A percentile compares a stretch with the other conserved stretches of the same genome.
Conservation (phyloP, 1,284 basidiomycete genomes). For the Moesziomyces globuligerus region DNA sequence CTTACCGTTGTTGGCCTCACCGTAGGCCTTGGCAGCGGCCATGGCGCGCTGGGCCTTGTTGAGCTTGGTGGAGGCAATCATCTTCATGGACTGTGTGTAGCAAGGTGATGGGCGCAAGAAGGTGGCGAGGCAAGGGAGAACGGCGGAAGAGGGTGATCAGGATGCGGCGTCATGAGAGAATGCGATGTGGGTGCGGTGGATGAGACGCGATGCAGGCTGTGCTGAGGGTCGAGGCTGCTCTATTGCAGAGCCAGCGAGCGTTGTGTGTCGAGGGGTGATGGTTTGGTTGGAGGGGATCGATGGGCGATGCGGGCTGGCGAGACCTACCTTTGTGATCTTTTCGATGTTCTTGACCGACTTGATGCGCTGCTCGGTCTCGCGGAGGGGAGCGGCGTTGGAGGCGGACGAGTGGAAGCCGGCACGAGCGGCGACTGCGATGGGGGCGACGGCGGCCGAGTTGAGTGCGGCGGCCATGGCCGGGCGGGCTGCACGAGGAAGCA, state of each 20-base stretch:
- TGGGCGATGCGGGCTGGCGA: too few species aligned
- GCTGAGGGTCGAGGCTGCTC: neutral
- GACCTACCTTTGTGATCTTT: constrained; percentile 94
- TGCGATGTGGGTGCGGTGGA: neutral
- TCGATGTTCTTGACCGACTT: constrained; percentile 96
- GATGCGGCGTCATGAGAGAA: neutral
- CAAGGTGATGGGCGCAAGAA: neutral
- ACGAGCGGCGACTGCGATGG: constrained; percentile 46
- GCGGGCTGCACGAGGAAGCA: constrained; percentile 58
- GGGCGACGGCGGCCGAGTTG: constrained; percentile 47
- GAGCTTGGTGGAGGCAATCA: constrained; percentile 95
- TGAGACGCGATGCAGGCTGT: neutral
- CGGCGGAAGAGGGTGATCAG: neutral
- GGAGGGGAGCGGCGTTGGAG: constrained; percentile 93
- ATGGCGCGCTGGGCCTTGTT: constrained; percentile 90
- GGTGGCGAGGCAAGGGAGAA: constrained; percentile 7
- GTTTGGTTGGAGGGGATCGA: too few species aligned
- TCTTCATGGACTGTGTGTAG: constrained; percentile 85
- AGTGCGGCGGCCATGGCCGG: constrained; percentile 48
- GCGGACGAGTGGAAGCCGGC: constrained; percentile 68
- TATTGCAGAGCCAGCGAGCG: too few species aligned
- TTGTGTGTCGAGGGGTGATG: too few species aligned
- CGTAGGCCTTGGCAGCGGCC: constrained; percentile 92
- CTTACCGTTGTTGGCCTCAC: constrained; percentile 87
- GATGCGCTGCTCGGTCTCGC: constrained; percentile 94